phyloP scores from a whole-genome alignment of 306 rosid species.

The Ormosia emarginata region DNA sequence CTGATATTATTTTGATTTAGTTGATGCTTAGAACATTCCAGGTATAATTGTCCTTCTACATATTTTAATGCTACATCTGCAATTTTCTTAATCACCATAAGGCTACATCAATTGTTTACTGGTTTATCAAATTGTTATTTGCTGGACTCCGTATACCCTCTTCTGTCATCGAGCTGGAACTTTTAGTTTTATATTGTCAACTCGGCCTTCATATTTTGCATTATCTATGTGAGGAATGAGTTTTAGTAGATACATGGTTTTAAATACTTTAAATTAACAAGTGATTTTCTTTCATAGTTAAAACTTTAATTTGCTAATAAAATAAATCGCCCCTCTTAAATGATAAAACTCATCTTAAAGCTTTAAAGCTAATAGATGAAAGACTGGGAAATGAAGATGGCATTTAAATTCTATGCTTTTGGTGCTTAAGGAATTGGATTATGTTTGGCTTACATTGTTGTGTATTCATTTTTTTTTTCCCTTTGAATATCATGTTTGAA shows the following conservation, averaged over 20 bases:
- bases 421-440: background rate
- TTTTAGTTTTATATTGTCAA: background rate
- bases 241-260: background rate
- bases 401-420: background rate
- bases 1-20: background rate
- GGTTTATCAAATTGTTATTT: background rate
- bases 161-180: constrained; percentile 1
- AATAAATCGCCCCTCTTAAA: background rate
- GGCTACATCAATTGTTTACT: background rate
- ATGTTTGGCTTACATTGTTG: background rate
- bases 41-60: background rate
- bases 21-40: background rate
- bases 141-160: background rate
- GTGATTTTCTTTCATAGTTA: background rate
- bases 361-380: background rate
- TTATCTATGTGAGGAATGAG: background rate
- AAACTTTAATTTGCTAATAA: background rate
- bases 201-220: background rate
- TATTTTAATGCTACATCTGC: background rate
- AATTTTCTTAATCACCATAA: background rate
- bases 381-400: background rate
- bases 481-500: background rate
- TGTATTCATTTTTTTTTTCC: background rate
- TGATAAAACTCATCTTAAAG: background rate
- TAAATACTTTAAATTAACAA: background rate